Base-by-base conservation (phyloP, 1,284 basidiomycete genomes). In the Cryptococcus hybrid region DNA sequence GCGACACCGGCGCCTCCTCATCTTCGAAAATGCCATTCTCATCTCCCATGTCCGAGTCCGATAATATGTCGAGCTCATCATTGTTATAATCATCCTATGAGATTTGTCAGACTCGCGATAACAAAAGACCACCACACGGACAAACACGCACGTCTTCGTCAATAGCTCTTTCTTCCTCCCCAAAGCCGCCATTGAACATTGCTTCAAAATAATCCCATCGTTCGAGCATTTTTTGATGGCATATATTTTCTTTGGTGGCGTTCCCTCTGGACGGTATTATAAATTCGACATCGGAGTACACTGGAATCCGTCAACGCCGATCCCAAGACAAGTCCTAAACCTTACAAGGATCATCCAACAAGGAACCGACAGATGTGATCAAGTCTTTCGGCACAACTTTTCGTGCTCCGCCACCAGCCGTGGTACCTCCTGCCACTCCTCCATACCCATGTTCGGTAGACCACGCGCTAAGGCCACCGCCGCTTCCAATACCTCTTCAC, bases 211-310 rank as follows among this genome's bases (percentile, higher is more conserved):
- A 91, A 39, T 89, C 88, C 11, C 85, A 84, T 52, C 89, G 80
- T 60, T 80, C 79, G n/a, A 92, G 79, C 40, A 92, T 68, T 82
- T n/a, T 65, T 83, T 84, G 46, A 85, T 84, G 2, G 89, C 89
- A 51, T 71, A 77, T 11, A 78, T 73, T 52, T 60, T 55, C 68
- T 61, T 8, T 64, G 52, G 18, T 56, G 48, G 42, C 24, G 24
- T 24, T 24, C 47, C 24, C 3, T 24, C 24, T 24, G 24, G 47
- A 54, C 35, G 47, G 12, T 18, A 91, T 76, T 24, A 90, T 77
- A 64, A 92, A 92, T 72, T 88, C 86, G 36, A 91, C 83, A 68
- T 92, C 89, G 5, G 88, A 90, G 68, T 92, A 92, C 11, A 84
- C 75, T 45, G 86, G 43, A 56, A 47, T 9, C 44, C 34, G 18